Base-by-base conservation (phyloP, 306 rosid genomes). In the Bauhinia variegata region DNA sequence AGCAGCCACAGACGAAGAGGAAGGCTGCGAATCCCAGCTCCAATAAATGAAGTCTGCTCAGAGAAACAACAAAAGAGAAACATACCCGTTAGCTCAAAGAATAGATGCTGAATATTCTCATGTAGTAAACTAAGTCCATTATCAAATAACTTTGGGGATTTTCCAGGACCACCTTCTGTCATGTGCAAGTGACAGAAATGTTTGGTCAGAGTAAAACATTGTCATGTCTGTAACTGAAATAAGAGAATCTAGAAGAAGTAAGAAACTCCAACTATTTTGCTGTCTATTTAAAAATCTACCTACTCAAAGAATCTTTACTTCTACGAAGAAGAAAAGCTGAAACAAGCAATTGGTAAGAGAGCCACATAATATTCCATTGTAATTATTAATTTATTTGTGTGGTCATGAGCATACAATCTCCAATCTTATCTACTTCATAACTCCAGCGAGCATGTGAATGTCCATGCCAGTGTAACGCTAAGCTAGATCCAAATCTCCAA, bases 1-100 rank as follows among this genome's bases (percentile, higher is more conserved):
- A 93, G 90, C 99, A 93, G 59, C 99, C 99, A 63, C 97, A 89
- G 3, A 93, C 0, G 88, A 93, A 93, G 60, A 93, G 87, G 81
- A 93, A 93, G 3, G 58, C 82, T 3, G 91, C 99, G 61, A 93
- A 93, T 81, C 96, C 97, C 43, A 93, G 91, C 85, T 93, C 99
- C 88, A 89, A 71, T 11, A 75, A 67, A 50, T 93, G 78, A 56
- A 92, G 83, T 60, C 98, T 92, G 93, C 53, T 58, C 48, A 44
- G 71, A 36, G 54, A 63, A 70, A 31, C 49, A 70, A n/a, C n/a
- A n/a, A n/a, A n/a, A n/a, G n/a, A 32, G 33, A 55, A n/a, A 57
- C 34, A 12, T 39, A 34, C 37, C 57, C 17, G 46, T 70, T 32
- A 60, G 46, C 23, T 37, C 23, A 15, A 11, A 41, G 42, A 8